phyloP scores from a whole-genome alignment of 2,329 filamentous ascomycete species.

The Cryphonectria parasitica region DNA sequence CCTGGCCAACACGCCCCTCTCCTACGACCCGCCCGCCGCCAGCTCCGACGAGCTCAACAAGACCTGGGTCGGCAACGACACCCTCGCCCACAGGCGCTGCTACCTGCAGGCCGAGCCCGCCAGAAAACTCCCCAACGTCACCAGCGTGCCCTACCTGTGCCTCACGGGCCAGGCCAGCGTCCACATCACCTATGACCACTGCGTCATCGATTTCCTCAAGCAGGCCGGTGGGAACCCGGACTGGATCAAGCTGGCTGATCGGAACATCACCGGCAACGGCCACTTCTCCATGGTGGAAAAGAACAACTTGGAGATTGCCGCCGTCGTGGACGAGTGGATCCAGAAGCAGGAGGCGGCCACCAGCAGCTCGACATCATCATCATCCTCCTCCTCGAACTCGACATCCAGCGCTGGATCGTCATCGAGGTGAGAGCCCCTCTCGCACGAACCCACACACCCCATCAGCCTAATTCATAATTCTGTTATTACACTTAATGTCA shows the following conservation, averaged over 20 bases:
- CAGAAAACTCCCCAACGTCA: slow-evolving; percentile 49
- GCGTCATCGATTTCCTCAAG: slow-evolving; percentile 52
- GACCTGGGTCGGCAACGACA: slow-evolving; percentile 35
- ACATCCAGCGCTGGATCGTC: too few species aligned
- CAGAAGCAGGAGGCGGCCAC: slow-evolving; percentile 12
- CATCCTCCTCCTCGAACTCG: neutral
- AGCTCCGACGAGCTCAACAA: slow-evolving; percentile 34
- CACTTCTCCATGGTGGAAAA: slow-evolving; percentile 54
- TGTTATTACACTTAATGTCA: neutral
- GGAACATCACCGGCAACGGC: slow-evolving; percentile 54
- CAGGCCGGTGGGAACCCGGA: slow-evolving; percentile 52
- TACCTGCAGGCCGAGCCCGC: slow-evolving; percentile 37
- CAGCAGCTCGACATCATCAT: slow-evolving; percentile 5
- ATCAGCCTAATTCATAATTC: neutral
- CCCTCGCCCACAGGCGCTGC: slow-evolving; percentile 31
- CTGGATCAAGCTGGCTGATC: slow-evolving; percentile 48
- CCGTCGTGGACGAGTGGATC: slow-evolving; percentile 27
- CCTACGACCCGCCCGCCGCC: slow-evolving; percentile 36
- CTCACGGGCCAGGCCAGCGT: slow-evolving; percentile 54
- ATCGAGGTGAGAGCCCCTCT: slow-evolving; percentile 10
- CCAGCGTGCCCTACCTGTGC: slow-evolving; percentile 49
- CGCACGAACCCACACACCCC: neutral
- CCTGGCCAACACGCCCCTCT: slow-evolving; percentile 36
- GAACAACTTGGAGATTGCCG: slow-evolving; percentile 40
- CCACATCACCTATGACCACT: slow-evolving; percentile 57